Evolutionary conservation across 139 green algal species (phyloP).

Genomic region (Tetradesmus obliquus): DNA sequence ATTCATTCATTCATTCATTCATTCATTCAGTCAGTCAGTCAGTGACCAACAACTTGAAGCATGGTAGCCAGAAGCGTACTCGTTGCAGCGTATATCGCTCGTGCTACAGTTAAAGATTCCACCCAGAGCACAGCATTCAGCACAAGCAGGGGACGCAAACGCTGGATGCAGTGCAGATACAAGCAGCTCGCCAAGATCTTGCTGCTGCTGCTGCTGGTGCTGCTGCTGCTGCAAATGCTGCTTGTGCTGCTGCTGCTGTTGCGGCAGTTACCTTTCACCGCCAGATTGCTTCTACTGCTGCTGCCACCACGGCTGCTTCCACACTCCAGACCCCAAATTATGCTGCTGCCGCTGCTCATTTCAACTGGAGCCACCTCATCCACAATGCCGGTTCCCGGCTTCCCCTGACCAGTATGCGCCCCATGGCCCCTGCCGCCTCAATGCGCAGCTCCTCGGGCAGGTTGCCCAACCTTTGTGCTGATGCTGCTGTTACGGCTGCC

Average conservation of each 20-base stretch:
- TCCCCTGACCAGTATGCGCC: constrained; percentile 68
- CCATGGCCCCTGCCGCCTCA: constrained; percentile 63
- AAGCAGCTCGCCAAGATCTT: not conserved
- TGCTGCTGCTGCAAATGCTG: not conserved
- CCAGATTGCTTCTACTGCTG: not conserved
- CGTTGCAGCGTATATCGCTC: too few species aligned
- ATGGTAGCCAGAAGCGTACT: too few species aligned
- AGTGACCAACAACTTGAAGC: too few species aligned
- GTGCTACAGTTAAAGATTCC: too few species aligned
- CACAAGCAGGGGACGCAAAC: too few species aligned
- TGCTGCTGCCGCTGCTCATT: not conserved
- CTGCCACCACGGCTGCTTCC: not conserved
- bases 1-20: too few species aligned
- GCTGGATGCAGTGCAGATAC: too few species aligned
- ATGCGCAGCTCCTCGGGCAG: constrained; percentile 62
- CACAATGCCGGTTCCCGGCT: constrained; percentile 65
- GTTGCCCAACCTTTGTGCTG: constrained; percentile 22
- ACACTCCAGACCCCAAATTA: not conserved
- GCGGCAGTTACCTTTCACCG: too few species aligned
- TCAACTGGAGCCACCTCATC: not conserved
- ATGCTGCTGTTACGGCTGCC: too few species aligned
- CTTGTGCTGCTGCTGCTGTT: not conserved
- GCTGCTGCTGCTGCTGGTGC: not conserved
- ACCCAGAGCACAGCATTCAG: too few species aligned
- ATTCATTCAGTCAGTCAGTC: too few species aligned